phyloP scores from a whole-genome alignment of 1,139 yeast species.

The Meyerozyma sp. region DNA sequence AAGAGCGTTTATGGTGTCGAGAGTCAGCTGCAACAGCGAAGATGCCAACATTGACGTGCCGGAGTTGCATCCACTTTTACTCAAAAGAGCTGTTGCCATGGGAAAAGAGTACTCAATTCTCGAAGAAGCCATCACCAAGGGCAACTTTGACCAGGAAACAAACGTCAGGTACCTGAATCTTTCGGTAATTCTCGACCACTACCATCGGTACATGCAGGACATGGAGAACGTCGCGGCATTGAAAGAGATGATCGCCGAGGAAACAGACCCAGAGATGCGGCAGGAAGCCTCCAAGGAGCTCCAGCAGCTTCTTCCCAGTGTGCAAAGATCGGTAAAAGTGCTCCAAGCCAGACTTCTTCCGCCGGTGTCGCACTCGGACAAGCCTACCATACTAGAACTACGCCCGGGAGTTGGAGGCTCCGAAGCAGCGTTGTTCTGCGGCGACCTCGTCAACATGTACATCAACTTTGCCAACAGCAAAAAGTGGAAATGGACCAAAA shows the following conservation, averaged over 20 bases:
- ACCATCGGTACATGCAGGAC: conserved; percentile 40
- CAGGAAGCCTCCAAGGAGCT: conserved; percentile 24
- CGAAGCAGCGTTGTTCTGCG: conserved; percentile 85
- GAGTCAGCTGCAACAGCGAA: neutral
- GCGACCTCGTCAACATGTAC: conserved; percentile 79
- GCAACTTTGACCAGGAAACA: conserved; percentile 48
- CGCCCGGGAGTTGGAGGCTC: conserved; percentile 97
- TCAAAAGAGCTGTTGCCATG: conserved; percentile 55
- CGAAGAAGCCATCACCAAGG: conserved; percentile 42
- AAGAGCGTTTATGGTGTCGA: neutral
- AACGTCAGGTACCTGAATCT: conserved; percentile 56
- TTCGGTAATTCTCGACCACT: conserved; percentile 48
- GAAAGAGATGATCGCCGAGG: conserved; percentile 23
- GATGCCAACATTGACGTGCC: neutral
- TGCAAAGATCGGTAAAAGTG: conserved; percentile 31
- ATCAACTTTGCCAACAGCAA: conserved; percentile 58
- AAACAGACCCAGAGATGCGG: conserved; percentile 24
- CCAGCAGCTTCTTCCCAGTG: conserved; percentile 24
- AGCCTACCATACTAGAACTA: conserved; percentile 74
- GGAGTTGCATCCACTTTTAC: conserved; percentile 52
- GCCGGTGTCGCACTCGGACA: conserved; percentile 69
- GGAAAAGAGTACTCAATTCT: conserved; percentile 44
- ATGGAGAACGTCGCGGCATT: conserved; percentile 32
- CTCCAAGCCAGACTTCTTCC: conserved; percentile 65
- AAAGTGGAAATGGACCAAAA: conserved; percentile 61